These are phyloP conservation scores for Paradendryphiella salina DNA, from an alignment of 2,329 filamentous ascomycete species.

Conservation along the genomic window DNA sequence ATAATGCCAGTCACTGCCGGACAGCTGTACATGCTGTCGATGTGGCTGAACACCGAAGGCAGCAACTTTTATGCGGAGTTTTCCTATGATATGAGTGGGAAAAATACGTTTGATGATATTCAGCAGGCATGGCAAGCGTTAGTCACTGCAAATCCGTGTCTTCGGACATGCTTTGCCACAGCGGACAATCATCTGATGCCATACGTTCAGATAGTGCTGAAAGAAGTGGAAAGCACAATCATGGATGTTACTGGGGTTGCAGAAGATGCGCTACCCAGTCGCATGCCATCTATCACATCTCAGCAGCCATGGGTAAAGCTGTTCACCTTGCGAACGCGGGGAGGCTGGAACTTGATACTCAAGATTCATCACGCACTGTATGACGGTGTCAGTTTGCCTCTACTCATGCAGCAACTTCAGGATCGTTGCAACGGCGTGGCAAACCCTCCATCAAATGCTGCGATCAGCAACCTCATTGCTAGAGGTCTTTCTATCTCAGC, in stretches of 20 bases:
- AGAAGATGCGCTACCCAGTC: conserved; percentile 6
- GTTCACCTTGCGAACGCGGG: conserved; percentile 36
- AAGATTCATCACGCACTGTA: conserved; percentile 85
- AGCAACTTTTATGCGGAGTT: conserved; percentile 75
- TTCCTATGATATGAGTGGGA: conserved; percentile 57
- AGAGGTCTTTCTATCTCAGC: conserved; percentile 2
- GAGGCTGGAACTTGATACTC: conserved; percentile 47
- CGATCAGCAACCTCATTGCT: conserved; percentile 51
- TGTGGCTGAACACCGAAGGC: conserved; percentile 71
- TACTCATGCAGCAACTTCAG: conserved; percentile 61
- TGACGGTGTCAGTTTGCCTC: conserved; percentile 76
- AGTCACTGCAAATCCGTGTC: conserved; percentile 60
- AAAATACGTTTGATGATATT: conserved; percentile 50
- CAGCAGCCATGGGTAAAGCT: conserved; percentile 45
- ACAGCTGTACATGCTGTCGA: conserved; percentile 77
- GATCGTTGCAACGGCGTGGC: conserved; percentile 45
- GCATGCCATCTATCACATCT: not conserved
- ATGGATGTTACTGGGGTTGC: conserved; percentile 26
- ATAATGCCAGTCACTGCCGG: conserved; percentile 73
- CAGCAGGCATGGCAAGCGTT: conserved; percentile 65
- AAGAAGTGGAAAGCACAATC: conserved; percentile 44
- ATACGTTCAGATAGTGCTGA: conserved; percentile 66
- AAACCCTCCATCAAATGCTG: conserved; percentile 22
- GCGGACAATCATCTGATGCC: conserved; percentile 55
- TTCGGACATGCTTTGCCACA: conserved; percentile 69